Evolutionary conservation across 331 rosid species (phyloP).

Genomic region (Pyracantha coccinea): DNA sequence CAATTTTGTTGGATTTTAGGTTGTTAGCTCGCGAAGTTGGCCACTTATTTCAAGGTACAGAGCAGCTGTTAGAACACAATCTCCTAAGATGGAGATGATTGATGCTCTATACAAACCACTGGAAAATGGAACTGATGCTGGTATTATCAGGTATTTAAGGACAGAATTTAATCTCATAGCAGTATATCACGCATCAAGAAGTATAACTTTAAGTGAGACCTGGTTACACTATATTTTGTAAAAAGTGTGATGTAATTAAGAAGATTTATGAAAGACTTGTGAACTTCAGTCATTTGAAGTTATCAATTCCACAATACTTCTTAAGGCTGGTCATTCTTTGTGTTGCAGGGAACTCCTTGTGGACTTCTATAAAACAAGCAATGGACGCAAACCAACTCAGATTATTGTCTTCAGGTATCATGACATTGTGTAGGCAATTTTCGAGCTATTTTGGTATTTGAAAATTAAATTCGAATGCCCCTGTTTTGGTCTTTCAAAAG

Average conservation of each 20-base stretch:
- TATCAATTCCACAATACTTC: slow-evolving; percentile 3
- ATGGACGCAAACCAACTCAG: slow-evolving; percentile 61
- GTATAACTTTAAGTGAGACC: background rate
- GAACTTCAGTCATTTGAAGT: background rate
- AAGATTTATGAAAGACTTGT: background rate
- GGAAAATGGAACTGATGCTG: slow-evolving; percentile 67
- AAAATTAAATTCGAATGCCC: background rate
- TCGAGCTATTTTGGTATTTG: background rate
- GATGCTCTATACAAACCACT: slow-evolving; percentile 75
- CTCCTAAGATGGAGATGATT: slow-evolving; percentile 81
- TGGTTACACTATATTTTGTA: background rate
- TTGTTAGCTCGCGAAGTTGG: slow-evolving; percentile 86
- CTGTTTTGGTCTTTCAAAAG: background rate
- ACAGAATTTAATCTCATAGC: background rate
- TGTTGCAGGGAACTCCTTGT: slow-evolving; percentile 79
- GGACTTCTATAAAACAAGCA: slow-evolving; percentile 69
- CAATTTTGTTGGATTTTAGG: slow-evolving; percentile 36
- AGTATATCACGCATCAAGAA: background rate
- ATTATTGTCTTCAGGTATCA: slow-evolving; percentile 82
- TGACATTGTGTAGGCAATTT: background rate
- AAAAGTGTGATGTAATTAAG: background rate
- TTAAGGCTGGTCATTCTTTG: slow-evolving; percentile 12
- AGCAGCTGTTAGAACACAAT: slow-evolving; percentile 74
- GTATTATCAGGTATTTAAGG: slow-evolving; percentile 71
- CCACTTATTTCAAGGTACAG: slow-evolving; percentile 87